phyloP scores from a whole-genome alignment of 139 green algal species.

The Coccomyxa sp. region DNA sequence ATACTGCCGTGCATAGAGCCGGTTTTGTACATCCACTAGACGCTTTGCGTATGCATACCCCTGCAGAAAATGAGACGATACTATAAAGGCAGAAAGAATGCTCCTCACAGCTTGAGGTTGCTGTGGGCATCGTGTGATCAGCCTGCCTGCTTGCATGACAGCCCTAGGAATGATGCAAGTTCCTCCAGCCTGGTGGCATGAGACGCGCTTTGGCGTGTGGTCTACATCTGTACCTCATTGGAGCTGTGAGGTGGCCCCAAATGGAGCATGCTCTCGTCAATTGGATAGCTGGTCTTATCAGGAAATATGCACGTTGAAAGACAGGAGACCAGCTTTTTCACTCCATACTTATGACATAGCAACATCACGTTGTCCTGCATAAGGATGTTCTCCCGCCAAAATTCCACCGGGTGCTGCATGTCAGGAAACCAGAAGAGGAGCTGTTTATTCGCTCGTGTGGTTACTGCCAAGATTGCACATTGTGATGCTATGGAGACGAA shows the following conservation, averaged over 20 bases:
- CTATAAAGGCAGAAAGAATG: too few species aligned
- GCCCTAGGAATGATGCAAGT: neutral
- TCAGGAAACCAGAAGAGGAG: neutral
- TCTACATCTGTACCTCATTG: constrained; percentile 21
- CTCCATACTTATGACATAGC: constrained; percentile 30
- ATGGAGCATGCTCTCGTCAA: constrained; percentile 57
- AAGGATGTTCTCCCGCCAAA: constrained; percentile 45
- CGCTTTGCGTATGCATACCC: constrained; percentile 52
- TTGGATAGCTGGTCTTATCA: constrained; percentile 51
- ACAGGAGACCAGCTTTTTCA: constrained; percentile 55
- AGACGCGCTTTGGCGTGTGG: neutral
- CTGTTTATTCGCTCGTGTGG: neutral
- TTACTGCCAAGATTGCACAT: too few species aligned
- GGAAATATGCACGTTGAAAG: constrained; percentile 57
- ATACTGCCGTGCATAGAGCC: constrained; percentile 30
- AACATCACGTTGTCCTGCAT: constrained; percentile 55
- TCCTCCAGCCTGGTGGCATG: neutral
- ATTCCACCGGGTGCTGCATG: constrained; percentile 35
- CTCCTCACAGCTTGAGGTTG: neutral
- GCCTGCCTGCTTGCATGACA: neutral
- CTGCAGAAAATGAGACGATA: neutral
- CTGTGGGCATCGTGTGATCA: neutral
- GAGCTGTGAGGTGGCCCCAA: constrained; percentile 47
- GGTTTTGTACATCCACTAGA: constrained; percentile 45
- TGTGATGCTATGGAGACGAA: too few species aligned